Conservation (phyloP, 192 early-diverging fungal species). For the Dissophora ornata region DNA sequence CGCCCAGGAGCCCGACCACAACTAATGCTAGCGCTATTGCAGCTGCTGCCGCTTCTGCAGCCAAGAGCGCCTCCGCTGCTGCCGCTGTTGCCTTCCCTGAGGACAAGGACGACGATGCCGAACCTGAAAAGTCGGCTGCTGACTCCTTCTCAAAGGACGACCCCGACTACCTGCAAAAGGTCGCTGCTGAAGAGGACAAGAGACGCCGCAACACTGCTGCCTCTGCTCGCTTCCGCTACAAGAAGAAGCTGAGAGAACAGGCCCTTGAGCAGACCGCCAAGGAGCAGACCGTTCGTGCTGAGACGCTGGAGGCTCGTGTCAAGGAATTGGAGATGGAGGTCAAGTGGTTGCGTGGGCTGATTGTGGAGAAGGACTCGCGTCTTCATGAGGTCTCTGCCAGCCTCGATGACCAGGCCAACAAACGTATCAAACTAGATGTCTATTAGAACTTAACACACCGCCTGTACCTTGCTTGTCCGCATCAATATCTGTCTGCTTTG, state of each 20-base stretch:
- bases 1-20: slow-evolving; percentile 49
- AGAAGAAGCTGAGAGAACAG: slow-evolving; percentile 95
- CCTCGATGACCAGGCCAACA: slow-evolving; percentile 39
- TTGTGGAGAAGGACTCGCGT: slow-evolving; percentile 80
- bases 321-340: slow-evolving; percentile 92
- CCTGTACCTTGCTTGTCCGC: too few relatives aligned
- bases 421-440: slow-evolving; percentile 53
- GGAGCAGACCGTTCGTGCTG: slow-evolving; percentile 80
- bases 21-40: slow-evolving; percentile 33
- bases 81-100: background rate
- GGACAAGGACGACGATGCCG: slow-evolving; percentile 15
- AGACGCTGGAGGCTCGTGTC: slow-evolving; percentile 81
- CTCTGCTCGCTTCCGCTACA: slow-evolving; percentile 93
- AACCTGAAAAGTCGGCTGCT: slow-evolving; percentile 12
- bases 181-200: slow-evolving; percentile 84
- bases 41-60: slow-evolving; percentile 17
- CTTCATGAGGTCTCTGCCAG: slow-evolving; percentile 41
- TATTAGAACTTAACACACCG: slow-evolving; percentile 32
- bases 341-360: slow-evolving; percentile 88
- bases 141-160: slow-evolving; percentile 47
- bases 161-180: slow-evolving; percentile 44
- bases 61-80: background rate
- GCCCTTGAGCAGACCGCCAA: slow-evolving; percentile 84
- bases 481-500: background rate
- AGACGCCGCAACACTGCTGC: slow-evolving; percentile 95